Evolutionary conservation across 352 stramenopile genomes (phyloP), one percentile per base, ranked within the genome.

Genomic region (Globisporangium carolinianum): DNA sequence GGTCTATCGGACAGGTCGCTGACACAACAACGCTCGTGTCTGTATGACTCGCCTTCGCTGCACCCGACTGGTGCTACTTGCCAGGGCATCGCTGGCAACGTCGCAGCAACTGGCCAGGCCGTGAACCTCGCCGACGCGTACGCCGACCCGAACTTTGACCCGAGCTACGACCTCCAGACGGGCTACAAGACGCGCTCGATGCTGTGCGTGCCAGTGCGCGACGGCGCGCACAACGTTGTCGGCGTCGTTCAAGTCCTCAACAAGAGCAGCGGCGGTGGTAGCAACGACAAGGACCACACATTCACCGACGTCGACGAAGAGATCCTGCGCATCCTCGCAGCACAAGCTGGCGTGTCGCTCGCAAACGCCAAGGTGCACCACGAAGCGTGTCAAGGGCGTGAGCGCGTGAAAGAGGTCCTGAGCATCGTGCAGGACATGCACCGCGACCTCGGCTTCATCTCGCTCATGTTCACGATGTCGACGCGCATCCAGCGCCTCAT

Each of bases 111-210:
- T 0, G 83, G 83, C 41, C 81, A 91, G 53, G 58, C 77, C 0
- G 75, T 97, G 55, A 97, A 97, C 67, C 96, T 98, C 52, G 69
- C 63, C 6, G 88, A 98, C 62, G 94, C 92, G 1, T 98, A 98
- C 63, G 63, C 89, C n/a, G 92, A 98, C 57, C 66, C 81, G 1
- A 89, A 89, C 54, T 98, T 98, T 63, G 91, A 98, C 60, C 76
- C 75, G 51, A 76, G 94, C 37, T 95, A 97, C 62, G 93, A 98
- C 53, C 72, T 91, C 47, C 72, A 89, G 54, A 98, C 89, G 10
- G 94, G 92, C 3, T 98, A 97, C 67, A 77, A 86, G 46, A 98
- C 95, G 12, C 79, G 75, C 37, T 95, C 79, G 38, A 91, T 98
- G 57, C 68, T 98, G n/a, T 97, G 86, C 35, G 76, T 94, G 9